A percentile compares a stretch with the other conserved stretches of the same genome.
These are phyloP conservation scores for Claviceps cyperi DNA, from an alignment of 2,329 filamentous ascomycete genomes.

Conservation along the genomic window DNA sequence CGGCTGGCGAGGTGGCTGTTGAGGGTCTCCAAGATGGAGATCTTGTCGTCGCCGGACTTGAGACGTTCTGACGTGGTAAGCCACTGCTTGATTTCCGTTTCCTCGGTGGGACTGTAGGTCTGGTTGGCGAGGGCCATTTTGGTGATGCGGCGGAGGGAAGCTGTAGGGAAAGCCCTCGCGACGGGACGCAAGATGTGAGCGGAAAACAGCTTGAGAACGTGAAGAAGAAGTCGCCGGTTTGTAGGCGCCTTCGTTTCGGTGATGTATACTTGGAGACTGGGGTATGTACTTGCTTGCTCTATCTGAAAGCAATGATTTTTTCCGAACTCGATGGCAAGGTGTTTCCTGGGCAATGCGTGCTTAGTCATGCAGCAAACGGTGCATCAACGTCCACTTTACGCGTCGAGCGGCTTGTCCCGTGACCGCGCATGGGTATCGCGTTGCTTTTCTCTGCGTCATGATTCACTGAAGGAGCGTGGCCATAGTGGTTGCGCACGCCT, in stretches of 20 bases:
- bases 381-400: conserved; percentile 1
- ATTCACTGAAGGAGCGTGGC: conserved; percentile 8
- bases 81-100: conserved; percentile 83
- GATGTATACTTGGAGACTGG: not conserved
- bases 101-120: conserved; percentile 64
- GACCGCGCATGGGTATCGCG: conserved; percentile 22
- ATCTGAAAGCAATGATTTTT: not conserved
- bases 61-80: conserved; percentile 62
- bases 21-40: conserved; percentile 59
- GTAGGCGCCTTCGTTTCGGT: conserved; percentile 4
- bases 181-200: conserved; percentile 22
- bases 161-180: conserved; percentile 23
- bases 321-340: not conserved
- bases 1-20: conserved; percentile 80
- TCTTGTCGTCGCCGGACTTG: conserved; percentile 38
- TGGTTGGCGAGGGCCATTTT: conserved; percentile 54
- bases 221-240: conserved; percentile 2
- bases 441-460: conserved; percentile 20
- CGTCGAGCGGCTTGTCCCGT: conserved; percentile 11
- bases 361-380: conserved; percentile 1
- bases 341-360: not conserved
- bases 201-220: conserved; percentile 29
- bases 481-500: not conserved
- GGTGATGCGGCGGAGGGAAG: conserved; percentile 16
- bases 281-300: not conserved